Evolutionary conservation across 108 stramenopile species (phyloP).

Genomic region (Fragilariopsis cylindrus): DNA sequence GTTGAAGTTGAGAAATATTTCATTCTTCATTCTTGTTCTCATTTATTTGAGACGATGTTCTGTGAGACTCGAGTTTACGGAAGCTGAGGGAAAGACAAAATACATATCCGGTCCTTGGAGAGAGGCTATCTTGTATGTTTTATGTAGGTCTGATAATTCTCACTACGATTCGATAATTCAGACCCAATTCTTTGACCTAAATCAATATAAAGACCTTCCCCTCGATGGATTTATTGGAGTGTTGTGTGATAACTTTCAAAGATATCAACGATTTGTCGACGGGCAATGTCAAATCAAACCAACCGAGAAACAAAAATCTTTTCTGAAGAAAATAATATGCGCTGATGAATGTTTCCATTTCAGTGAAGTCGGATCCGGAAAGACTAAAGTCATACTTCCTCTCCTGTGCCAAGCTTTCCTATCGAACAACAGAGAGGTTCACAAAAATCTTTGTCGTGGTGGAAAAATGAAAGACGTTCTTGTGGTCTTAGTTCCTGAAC

Average conservation of each 20-base stretch:
- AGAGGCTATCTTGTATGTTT: slow-evolving; percentile 35
- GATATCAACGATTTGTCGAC: slow-evolving; percentile 32
- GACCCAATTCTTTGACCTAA: slow-evolving; percentile 34
- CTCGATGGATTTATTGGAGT: slow-evolving; percentile 27
- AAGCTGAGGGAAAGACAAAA: slow-evolving; percentile 22
- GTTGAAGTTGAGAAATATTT: slow-evolving; percentile 30
- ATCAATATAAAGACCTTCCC: slow-evolving; percentile 23
- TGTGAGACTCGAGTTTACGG: slow-evolving; percentile 28
- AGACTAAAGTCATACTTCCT: slow-evolving; percentile 42
- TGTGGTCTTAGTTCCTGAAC: slow-evolving; percentile 38
- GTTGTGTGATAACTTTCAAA: slow-evolving; percentile 29
- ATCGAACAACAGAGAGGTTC: slow-evolving; percentile 34
- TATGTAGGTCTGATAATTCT: slow-evolving; percentile 13
- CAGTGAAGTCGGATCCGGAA: slow-evolving; percentile 33
- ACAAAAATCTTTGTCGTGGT: slow-evolving; percentile 25
- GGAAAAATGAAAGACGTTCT: slow-evolving; percentile 32
- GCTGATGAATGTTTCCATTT: slow-evolving; percentile 35
- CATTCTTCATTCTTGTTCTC: slow-evolving; percentile 36
- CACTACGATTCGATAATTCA: slow-evolving; percentile 34
- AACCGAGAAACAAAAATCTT: slow-evolving; percentile 28
- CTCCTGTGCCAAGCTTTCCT: slow-evolving; percentile 37
- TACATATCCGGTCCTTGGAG: slow-evolving; percentile 34
- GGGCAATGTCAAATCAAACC: slow-evolving; percentile 36
- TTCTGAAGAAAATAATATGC: slow-evolving; percentile 33
- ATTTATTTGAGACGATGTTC: slow-evolving; percentile 30